Conservation (phyloP, 345 rosid species). For the Bruguiera parviflora region DNA sequence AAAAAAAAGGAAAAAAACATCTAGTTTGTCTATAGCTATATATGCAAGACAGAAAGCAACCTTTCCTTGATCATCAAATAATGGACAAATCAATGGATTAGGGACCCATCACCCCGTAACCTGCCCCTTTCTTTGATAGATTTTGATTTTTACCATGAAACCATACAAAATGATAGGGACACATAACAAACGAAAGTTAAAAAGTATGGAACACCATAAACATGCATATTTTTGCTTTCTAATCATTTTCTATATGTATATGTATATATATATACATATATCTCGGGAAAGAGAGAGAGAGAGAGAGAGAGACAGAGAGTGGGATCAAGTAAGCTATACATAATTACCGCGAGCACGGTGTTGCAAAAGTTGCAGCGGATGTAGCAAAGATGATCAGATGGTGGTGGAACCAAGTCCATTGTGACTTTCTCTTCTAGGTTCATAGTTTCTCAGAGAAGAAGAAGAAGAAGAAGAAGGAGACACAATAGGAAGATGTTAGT, state of each 20-base stretch:
- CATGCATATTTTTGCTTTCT: not conserved
- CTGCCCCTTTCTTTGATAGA: not conserved
- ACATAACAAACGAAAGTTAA: not conserved
- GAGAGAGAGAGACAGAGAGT: not conserved
- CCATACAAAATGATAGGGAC: not conserved
- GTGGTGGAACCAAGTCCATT: slow-evolving; percentile 57
- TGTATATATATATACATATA: no score
- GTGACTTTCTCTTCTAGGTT: slow-evolving; percentile 64
- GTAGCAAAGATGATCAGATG: slow-evolving; percentile 86
- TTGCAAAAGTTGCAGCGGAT: slow-evolving; percentile 96
- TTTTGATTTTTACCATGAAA: not conserved
- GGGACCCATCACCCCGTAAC: no score
- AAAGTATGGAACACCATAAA: not conserved
- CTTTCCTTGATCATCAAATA: not conserved
- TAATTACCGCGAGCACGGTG: slow-evolving; percentile 94
- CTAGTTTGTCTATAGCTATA: not conserved
- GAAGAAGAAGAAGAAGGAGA: slow-evolving; percentile 13
- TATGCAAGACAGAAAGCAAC: not conserved
- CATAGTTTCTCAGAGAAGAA: slow-evolving; percentile 29
- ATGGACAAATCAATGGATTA: no score
- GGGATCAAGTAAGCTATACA: not conserved
- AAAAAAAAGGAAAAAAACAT: no score
- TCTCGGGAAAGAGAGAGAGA: no score
- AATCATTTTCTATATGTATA: not conserved
- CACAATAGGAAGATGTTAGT: not conserved